Evolutionary conservation across 305 asterid species (phyloP), one percentile per base, ranked within the genome.

Genomic region (Fraxinus floribunda): DNA sequence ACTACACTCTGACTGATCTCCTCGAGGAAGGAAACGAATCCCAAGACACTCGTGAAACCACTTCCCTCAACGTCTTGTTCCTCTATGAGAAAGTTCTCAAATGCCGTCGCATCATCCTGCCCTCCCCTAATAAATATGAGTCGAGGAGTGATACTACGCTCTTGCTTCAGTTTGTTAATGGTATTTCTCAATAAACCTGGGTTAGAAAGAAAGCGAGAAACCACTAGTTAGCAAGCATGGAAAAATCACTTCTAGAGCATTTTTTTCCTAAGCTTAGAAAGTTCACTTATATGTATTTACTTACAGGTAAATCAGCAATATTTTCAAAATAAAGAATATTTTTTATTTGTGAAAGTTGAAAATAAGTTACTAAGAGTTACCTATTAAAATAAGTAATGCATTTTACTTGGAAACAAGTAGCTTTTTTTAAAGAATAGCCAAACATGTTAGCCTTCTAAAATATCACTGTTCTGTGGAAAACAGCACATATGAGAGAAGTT

Each of bases 11-110:
- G 97, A 79, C 83, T 92, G 84, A 96, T 86, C 85, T 92, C 98
- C 70, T 96, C 98, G 1, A 96, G 94, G 88, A 96, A 96, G 57
- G 97, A 93, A 57, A 96, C 94, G 13, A 94, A 94, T 32, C 98
- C 99, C 93, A 90, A 90, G 79, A 89, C 94, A 68, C 97, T 96
- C 3, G 92, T 88, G 90, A 91, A 93, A 83, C 98, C 95, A 80
- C 89, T 91, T 78, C 99, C 98, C 86, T 80, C 97, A 0, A 91
- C 98, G 79, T 96, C 98, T 78, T 94, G 98, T 81, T 96, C 99
- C 89, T 96, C 99, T 75, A 96, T 96, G 7, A 96, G 98, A 83
- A 91, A 92, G 84, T 93, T 96, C 89, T 94, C 98, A 60, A 96
- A 96, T 7, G 83, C 77, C 4, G 99, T 90, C 7, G 98, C 95